Evolutionary conservation across 2,329 filamentous ascomycete species (phyloP).

Genomic region (Akanthomyces muscarius): DNA sequence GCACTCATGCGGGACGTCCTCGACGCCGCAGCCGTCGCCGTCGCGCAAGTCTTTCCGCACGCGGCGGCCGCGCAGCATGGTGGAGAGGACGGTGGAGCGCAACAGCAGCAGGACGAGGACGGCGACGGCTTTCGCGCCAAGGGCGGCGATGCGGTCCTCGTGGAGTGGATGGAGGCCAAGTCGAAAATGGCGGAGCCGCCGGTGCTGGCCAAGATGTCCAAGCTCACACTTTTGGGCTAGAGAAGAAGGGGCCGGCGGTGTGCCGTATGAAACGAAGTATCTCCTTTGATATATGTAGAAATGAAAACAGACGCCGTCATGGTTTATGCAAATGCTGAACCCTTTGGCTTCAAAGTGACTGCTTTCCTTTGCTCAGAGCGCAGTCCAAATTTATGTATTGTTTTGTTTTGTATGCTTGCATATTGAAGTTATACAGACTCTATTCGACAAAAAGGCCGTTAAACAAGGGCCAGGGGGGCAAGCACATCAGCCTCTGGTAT

Average conservation of each 20-base stretch:
- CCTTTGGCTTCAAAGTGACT: too few species aligned
- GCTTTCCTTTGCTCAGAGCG: too few species aligned
- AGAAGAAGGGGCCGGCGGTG: constrained; percentile 8
- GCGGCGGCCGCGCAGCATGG: constrained; percentile 19
- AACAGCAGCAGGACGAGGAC: constrained; percentile 22
- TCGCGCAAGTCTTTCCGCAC: constrained; percentile 64
- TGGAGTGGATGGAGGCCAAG: constrained; percentile 46
- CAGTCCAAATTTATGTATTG: neutral
- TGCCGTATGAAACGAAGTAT: neutral
- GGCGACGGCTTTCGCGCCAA: constrained; percentile 32
- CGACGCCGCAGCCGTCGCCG: constrained; percentile 61
- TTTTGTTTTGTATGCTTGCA: too few species aligned
- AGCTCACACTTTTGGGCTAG: constrained; percentile 48
- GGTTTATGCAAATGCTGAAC: too few species aligned
- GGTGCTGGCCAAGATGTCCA: constrained; percentile 45
- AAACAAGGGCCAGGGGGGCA: too few species aligned
- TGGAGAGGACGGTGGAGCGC: constrained; percentile 18
- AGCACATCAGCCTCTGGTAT: too few species aligned
- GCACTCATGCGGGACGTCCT: constrained; percentile 69
- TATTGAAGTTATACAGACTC: too few species aligned
- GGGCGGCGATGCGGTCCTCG: constrained; percentile 51
- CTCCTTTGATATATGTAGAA: neutral
- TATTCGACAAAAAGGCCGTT: neutral
- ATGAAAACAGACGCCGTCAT: neutral
- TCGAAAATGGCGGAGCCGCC: constrained; percentile 46